phyloP scores from a whole-genome alignment of 2,329 filamentous ascomycete species.

The Trichoderma endophyticum region DNA sequence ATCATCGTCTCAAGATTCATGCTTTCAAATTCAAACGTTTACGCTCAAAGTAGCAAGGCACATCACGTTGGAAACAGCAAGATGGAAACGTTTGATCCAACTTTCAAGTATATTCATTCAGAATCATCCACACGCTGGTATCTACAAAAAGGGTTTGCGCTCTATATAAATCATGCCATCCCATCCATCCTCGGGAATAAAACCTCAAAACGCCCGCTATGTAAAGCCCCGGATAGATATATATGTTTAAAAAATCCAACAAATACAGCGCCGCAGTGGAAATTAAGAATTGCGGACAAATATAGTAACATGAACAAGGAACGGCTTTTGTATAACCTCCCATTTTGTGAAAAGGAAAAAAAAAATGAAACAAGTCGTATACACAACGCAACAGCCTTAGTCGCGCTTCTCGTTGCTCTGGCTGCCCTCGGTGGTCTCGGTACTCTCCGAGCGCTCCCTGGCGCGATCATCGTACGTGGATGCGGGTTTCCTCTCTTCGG shows the following conservation, averaged over 20 bases:
- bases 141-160: background rate
- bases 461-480: background rate
- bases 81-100: background rate
- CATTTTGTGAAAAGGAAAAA: background rate
- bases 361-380: background rate
- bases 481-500: slow-evolving; percentile 24
- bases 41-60: background rate
- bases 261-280: slow-evolving; percentile 1
- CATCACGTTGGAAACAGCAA: background rate
- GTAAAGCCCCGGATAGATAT: background rate
- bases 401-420: slow-evolving; percentile 10
- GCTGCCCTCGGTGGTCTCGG: background rate
- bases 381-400: background rate
- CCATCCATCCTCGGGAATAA: background rate
- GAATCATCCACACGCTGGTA: slow-evolving; percentile 8
- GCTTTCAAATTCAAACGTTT: background rate
- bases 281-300: background rate
- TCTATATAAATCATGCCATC: slow-evolving; percentile 8
- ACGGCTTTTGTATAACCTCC: slow-evolving; percentile 9
- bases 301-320: slow-evolving; percentile 12
- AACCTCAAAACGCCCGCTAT: slow-evolving; percentile 22
- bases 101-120: background rate
- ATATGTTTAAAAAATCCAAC: background rate
- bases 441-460: slow-evolving; percentile 7
- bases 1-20: too few relatives aligned